phyloP scores from a whole-genome alignment of 345 rosid species.

The Camelina laxa region DNA sequence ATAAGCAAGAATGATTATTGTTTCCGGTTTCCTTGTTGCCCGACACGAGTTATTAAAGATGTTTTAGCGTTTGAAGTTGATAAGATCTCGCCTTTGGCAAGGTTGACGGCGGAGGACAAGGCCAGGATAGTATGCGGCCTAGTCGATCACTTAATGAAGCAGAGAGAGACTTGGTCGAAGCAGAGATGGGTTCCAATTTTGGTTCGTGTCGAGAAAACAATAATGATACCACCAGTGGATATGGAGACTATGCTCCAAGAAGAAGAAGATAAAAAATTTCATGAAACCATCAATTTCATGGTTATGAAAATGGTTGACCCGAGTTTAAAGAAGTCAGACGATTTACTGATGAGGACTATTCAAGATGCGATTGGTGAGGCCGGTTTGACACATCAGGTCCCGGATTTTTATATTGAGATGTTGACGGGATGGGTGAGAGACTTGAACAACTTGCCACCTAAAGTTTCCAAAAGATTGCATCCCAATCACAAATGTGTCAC shows the following conservation, averaged over 20 bases:
- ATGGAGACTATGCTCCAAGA: neutral
- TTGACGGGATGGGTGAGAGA: neutral
- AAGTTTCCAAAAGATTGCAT: neutral
- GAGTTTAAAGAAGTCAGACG: neutral
- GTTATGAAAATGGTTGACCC: no score
- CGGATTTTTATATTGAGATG: neutral
- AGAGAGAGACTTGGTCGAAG: neutral
- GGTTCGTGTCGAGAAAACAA: neutral
- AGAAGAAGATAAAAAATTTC: neutral
- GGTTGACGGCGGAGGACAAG: neutral
- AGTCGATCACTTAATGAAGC: neutral
- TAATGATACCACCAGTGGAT: neutral
- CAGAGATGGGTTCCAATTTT: neutral
- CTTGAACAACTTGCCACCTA: neutral
- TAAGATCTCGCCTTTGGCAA: neutral
- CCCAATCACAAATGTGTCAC: neutral
- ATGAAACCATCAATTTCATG: no score
- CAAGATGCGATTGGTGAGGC: neutral
- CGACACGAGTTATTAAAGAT: neutral
- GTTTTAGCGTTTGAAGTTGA: neutral
- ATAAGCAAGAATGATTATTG: neutral
- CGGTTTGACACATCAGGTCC: constrained; percentile 4
- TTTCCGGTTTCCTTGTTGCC: neutral
- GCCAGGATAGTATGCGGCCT: neutral
- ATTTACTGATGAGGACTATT: neutral